Conservation (phyloP, 2,329 filamentous ascomycete species). For the Chlorencoelia australis region DNA sequence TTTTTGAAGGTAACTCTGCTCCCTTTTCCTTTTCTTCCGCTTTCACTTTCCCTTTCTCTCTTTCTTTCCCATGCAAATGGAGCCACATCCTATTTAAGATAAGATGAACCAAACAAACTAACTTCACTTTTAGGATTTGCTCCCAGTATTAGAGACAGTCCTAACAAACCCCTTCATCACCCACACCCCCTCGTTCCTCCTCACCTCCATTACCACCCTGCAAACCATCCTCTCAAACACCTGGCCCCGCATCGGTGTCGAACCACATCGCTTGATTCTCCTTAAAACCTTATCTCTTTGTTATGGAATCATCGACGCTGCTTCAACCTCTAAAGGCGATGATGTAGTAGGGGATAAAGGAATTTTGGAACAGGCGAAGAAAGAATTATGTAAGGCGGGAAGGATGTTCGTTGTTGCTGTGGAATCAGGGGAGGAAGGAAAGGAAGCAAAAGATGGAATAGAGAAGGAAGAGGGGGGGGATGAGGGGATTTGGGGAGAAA, state of each 20-base stretch:
- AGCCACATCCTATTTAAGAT: no score
- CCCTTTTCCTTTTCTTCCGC: conserved; percentile 31
- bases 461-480: conserved; percentile 23
- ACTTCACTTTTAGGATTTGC: conserved; percentile 29
- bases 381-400: conserved; percentile 15
- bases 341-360: conserved; percentile 5
- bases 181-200: conserved; percentile 38
- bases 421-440: conserved; percentile 1
- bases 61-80: no score
- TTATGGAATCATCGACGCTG: conserved; percentile 41
- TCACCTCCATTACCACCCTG: conserved; percentile 37
- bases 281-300: conserved; percentile 51
- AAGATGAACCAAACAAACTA: background rate
- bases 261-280: conserved; percentile 51
- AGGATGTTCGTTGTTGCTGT: conserved; percentile 18
- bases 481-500: conserved; percentile 28
- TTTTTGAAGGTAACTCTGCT: conserved; percentile 49
- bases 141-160: conserved; percentile 41
- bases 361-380: conserved; percentile 10
- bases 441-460: conserved; percentile 15
- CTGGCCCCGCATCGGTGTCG: conserved; percentile 54
- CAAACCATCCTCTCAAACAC: conserved; percentile 48
- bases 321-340: background rate
- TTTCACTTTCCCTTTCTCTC: no score
- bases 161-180: conserved; percentile 60